Conservation (phyloP, 225 moss, liverwort and hornwort genomes). For the Lunularia cruciata region DNA sequence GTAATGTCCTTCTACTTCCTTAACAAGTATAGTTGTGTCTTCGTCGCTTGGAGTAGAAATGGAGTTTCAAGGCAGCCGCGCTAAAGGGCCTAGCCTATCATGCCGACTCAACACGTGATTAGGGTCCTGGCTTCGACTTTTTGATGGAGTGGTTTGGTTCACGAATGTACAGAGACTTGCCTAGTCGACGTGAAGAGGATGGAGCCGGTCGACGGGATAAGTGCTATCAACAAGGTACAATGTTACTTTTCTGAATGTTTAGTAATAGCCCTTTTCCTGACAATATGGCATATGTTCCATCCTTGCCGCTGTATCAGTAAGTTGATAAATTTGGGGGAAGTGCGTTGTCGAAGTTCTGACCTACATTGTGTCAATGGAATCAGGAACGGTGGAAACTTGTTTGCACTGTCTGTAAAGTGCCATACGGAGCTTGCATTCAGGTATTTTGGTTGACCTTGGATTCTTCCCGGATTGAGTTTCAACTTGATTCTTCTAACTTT, state of each 20-base stretch:
- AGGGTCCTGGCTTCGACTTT: background rate
- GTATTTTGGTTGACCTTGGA: slow-evolving; percentile 34
- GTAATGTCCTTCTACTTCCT: no score
- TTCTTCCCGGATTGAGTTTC: background rate
- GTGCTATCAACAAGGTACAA: slow-evolving; percentile 67
- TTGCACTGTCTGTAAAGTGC: slow-evolving; percentile 88
- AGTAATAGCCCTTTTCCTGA: background rate
- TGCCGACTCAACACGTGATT: no score
- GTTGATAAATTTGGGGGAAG: no score
- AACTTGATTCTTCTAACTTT: background rate
- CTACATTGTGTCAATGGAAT: background rate
- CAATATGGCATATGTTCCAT: background rate
- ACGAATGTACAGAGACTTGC: slow-evolving; percentile 61
- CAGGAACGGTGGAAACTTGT: slow-evolving; percentile 90
- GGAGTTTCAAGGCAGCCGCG: no score
- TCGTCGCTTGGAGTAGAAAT: no score
- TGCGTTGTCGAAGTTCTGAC: no score
- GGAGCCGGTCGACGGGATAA: slow-evolving; percentile 96
- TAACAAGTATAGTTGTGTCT: background rate
- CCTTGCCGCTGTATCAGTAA: background rate
- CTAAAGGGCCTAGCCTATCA: no score
- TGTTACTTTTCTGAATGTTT: background rate
- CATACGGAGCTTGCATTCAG: slow-evolving; percentile 98
- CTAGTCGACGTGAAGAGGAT: slow-evolving; percentile 86
- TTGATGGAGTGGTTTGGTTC: background rate